A percentile compares a stretch with the other conserved stretches of the same genome.
Conservation (phyloP, 2,329 filamentous ascomycete genomes). For the Tolypocladium ovalisporum region DNA sequence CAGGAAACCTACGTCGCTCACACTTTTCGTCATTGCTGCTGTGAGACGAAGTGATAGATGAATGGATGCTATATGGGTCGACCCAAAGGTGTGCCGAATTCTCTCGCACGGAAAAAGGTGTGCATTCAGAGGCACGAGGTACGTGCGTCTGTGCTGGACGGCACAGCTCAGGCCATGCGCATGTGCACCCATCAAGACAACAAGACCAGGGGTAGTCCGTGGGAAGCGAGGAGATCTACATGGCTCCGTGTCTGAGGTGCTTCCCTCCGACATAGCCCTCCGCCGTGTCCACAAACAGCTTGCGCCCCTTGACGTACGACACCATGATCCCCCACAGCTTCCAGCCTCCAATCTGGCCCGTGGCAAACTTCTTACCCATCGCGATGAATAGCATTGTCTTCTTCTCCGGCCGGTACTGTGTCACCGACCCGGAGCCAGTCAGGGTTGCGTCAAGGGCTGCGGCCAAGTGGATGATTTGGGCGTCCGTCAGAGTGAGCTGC, state of each 20-base stretch:
- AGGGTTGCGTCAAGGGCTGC: slow-evolving; percentile 17
- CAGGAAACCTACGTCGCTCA: too few relatives aligned
- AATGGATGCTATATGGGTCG: too few relatives aligned
- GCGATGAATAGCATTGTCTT: slow-evolving; percentile 19
- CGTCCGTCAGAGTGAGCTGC: slow-evolving; percentile 20
- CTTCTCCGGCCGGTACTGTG: slow-evolving; percentile 9
- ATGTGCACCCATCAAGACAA: neutral
- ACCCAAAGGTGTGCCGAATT: too few relatives aligned
- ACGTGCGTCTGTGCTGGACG: too few relatives aligned
- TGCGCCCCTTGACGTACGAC: slow-evolving; percentile 20
- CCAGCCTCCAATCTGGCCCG: slow-evolving; percentile 22
- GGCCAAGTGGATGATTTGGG: slow-evolving; percentile 20
- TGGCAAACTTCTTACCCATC: slow-evolving; percentile 14
- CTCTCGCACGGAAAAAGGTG: too few relatives aligned
- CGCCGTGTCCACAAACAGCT: slow-evolving; percentile 19
- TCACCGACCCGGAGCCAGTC: slow-evolving; percentile 4
- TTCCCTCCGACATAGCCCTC: slow-evolving; percentile 17
- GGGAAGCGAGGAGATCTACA: slow-evolving; percentile 8
- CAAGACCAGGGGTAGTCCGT: too few relatives aligned
- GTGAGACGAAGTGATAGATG: too few relatives aligned
- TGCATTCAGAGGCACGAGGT: too few relatives aligned
- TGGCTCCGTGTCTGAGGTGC: slow-evolving; percentile 14
- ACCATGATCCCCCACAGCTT: slow-evolving; percentile 19
- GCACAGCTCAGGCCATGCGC: too few relatives aligned
- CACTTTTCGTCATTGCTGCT: too few relatives aligned